Evolutionary conservation across 2,329 filamentous ascomycete species (phyloP), one percentile per base, ranked within the genome.

Genomic region (Ilyonectria destructans): DNA sequence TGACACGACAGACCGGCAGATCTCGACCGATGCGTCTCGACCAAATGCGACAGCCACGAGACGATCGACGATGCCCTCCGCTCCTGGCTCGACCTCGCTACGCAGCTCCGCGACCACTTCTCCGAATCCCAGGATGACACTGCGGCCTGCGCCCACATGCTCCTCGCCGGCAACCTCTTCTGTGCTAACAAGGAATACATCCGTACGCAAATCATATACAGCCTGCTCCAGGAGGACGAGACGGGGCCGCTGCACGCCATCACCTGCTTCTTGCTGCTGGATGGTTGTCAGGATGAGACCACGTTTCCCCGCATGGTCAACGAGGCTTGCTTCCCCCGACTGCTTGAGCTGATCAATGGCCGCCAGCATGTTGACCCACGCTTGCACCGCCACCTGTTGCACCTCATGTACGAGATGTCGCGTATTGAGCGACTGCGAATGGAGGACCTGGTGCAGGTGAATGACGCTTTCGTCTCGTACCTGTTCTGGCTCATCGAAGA

Each of bases 361-460:
- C 87, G 88, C 69, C 87, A 86, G 71, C 87, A 91, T 45, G 85
- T 90, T 52, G 92, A 95, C 77, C 86, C 89, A 26, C 87, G 89
- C 59, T 85, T 98, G 68, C 94, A 98, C 82, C 90, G 92, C 40
- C 83, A 96, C 69, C 85, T 98, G 59, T 86, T 99, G 76, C 93
- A 98, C 81, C 84, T 99, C 64, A 88, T 98, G 78, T 99, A 97
- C 82, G 96, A 98, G 84, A 98, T 98, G 93, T 95, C 94, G 51
- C 89, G 97, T 68, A 94, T 98, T 79, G 95, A 98, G 81, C 89
- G 91, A 70, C 84, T 99, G 67, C 91, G 89, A 62, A 83, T 88
- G 68, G 90, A 94, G 72, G 96, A 99, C 79, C 83, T 99, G 71
- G 76, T 89, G 82, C 93, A 89, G 64, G 92, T 92, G 33, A 88